Evolutionary conservation across 352 stramenopile genomes (phyloP).

Genomic region (Pythium diclinum): DNA sequence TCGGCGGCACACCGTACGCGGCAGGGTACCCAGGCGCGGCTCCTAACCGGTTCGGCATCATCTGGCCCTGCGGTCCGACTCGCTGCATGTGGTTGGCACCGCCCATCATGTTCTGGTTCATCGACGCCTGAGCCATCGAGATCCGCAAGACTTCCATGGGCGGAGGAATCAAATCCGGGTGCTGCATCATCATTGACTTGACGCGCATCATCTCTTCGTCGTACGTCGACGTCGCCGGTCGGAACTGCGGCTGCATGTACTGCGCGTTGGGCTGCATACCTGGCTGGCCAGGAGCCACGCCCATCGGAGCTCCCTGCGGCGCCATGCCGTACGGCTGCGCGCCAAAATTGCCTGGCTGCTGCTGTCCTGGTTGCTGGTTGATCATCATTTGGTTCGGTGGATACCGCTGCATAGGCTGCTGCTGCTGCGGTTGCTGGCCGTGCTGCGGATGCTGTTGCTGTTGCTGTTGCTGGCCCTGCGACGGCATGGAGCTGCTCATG

Average conservation of each 20-base stretch:
- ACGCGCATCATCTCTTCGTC: conserved; percentile 86
- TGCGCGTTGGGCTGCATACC: conserved; percentile 37
- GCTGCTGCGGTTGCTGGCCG: conserved; percentile 20
- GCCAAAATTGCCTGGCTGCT: conserved; percentile 34
- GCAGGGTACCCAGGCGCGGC: conserved; percentile 39
- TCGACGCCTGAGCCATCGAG: conserved; percentile 71
- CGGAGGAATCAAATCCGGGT: conserved; percentile 81
- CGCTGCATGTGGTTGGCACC: conserved; percentile 67
- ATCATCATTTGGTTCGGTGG: conserved; percentile 71
- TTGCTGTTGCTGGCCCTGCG: conserved; percentile 25
- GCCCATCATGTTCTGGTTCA: conserved; percentile 60
- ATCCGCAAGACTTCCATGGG: conserved; percentile 86
- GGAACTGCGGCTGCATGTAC: conserved; percentile 72
- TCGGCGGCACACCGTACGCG: conserved; percentile 50
- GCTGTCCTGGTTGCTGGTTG: conserved; percentile 44
- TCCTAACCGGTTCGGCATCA: conserved; percentile 55
- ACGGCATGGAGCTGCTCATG: conserved; percentile 13
- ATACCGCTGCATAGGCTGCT: conserved; percentile 52
- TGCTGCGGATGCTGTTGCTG: conserved; percentile 30
- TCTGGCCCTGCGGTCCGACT: conserved; percentile 38
- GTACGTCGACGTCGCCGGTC: conserved; percentile 63
- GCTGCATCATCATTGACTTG: conserved; percentile 88
- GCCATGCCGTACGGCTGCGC: conserved; percentile 58
- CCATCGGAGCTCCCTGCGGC: conserved; percentile 25
- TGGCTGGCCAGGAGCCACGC: conserved; percentile 28